Evolutionary conservation across 2,329 filamentous ascomycete species (phyloP).

Genomic region (Microdochium paspali): DNA sequence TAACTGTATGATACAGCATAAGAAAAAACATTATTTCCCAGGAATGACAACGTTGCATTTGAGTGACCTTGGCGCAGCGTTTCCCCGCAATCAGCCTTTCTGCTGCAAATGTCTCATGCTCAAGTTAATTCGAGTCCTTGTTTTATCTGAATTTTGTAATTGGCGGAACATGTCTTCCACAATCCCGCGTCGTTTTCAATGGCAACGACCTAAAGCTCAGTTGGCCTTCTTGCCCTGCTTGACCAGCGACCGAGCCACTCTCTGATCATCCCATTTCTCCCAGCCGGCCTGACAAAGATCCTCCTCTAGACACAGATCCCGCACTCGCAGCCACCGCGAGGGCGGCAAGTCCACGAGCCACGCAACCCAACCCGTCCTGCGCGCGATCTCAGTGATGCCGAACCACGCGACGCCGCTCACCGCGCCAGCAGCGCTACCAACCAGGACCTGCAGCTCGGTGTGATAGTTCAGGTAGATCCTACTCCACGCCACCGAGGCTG

Average conservation of each 20-base stretch:
- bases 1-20: no score
- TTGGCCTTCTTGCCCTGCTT: conserved; percentile 22
- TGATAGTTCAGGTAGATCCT: conserved; percentile 91
- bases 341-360: conserved; percentile 62
- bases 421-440: conserved; percentile 62
- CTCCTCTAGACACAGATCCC: conserved; percentile 80
- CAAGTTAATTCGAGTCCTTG: no score
- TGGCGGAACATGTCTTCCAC: no score
- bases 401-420: conserved; percentile 75
- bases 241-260: conserved; percentile 21
- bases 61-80: no score
- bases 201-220: neutral
- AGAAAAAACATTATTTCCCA: no score
- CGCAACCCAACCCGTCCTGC: conserved; percentile 59
- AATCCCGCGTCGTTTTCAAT: neutral
- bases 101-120: no score
- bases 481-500: conserved; percentile 66
- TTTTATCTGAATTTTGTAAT: no score
- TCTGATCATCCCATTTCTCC: conserved; percentile 72
- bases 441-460: conserved; percentile 78
- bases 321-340: conserved; percentile 57
- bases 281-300: conserved; percentile 87
- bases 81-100: no score
- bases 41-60: no score
- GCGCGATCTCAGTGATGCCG: conserved; percentile 52